Percentiles rank a stretch among this genome's conserved stretches.
These are phyloP conservation scores for apple (Malus domestica) DNA, from an alignment of 306 rosid species.

Conservation along the genomic window DNA sequence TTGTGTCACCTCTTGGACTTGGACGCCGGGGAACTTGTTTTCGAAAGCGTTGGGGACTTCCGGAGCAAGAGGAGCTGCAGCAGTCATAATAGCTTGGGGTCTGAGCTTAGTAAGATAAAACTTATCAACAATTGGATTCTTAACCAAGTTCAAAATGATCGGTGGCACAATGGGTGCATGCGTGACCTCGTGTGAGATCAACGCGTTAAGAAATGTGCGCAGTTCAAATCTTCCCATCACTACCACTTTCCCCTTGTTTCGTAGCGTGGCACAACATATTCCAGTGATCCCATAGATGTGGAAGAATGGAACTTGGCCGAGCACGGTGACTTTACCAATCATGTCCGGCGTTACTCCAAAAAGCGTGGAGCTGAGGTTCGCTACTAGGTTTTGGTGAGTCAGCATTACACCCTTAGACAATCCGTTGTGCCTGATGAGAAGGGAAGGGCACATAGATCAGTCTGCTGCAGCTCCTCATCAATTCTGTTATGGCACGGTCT, in stretches of 20 bases:
- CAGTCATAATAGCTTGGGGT: slow-evolving; percentile 80
- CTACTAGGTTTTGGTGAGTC: slow-evolving; percentile 64
- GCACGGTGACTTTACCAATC: slow-evolving; percentile 65
- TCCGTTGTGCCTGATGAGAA: slow-evolving; percentile 98
- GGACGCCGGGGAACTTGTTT: slow-evolving; percentile 69
- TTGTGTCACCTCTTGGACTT: slow-evolving; percentile 44
- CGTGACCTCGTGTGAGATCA: slow-evolving; percentile 66
- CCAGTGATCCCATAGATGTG: slow-evolving; percentile 93
- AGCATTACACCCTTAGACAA: slow-evolving; percentile 91
- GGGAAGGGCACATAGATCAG: slow-evolving; percentile 83
- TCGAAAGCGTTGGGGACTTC: slow-evolving; percentile 63
- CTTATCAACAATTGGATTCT: slow-evolving; percentile 72
- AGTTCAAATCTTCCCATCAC: slow-evolving; percentile 83
- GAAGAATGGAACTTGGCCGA: slow-evolving; percentile 80
- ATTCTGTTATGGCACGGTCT: slow-evolving; percentile 38
- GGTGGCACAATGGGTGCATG: slow-evolving; percentile 95
- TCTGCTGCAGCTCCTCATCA: slow-evolving; percentile 31
- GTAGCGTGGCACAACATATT: slow-evolving; percentile 79
- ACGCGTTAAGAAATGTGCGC: slow-evolving; percentile 55
- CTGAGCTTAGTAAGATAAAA: slow-evolving; percentile 75
- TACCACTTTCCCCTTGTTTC: slow-evolving; percentile 80
- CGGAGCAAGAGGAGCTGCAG: slow-evolving; percentile 94
- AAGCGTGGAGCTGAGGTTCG: slow-evolving; percentile 82
- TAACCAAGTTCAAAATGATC: slow-evolving; percentile 67
- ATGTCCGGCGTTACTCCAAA: slow-evolving; percentile 47